Evolutionary conservation across 2,329 filamentous ascomycete species (phyloP).

Genomic region (Aureobasidium musti): DNA sequence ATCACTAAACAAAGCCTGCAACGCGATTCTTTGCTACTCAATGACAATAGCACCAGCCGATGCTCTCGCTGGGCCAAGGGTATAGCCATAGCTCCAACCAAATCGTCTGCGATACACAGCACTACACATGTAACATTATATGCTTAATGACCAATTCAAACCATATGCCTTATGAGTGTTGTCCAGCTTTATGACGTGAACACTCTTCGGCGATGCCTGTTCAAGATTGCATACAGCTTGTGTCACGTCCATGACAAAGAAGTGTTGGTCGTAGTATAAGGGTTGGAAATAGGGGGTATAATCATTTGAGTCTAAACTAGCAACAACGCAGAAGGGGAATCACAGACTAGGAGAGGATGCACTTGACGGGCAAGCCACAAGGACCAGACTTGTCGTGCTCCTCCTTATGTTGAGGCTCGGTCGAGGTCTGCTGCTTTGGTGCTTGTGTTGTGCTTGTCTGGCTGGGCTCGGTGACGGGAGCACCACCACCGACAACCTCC

Average conservation of each 20-base stretch:
- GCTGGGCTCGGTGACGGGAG: constrained; percentile 22
- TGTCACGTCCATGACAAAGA: neutral
- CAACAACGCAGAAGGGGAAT: constrained; percentile 11
- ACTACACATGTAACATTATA: constrained; percentile 16
- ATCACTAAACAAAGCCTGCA: neutral
- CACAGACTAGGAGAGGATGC: constrained; percentile 61
- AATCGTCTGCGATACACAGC: neutral
- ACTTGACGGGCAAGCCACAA: constrained; percentile 76
- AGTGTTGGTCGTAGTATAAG: neutral
- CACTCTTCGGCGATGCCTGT: neutral
- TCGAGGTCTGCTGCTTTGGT: constrained; percentile 36
- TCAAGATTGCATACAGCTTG: neutral
- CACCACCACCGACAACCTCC: constrained; percentile 34
- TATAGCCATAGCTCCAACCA: neutral
- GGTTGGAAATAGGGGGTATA: constrained; percentile 16
- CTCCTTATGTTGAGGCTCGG: constrained; percentile 41
- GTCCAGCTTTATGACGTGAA: neutral
- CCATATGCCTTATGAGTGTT: neutral
- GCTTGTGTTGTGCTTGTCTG: constrained; percentile 30
- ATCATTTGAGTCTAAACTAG: constrained; percentile 18
- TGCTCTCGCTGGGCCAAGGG: neutral
- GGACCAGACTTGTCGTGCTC: constrained; percentile 64
- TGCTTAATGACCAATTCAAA: constrained; percentile 6
- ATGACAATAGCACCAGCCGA: neutral
- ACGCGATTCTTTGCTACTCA: neutral